These are phyloP conservation scores for Hydnomerulius pinastri DNA, from an alignment of 768 basidiomycete species.

Conservation along the genomic window DNA sequence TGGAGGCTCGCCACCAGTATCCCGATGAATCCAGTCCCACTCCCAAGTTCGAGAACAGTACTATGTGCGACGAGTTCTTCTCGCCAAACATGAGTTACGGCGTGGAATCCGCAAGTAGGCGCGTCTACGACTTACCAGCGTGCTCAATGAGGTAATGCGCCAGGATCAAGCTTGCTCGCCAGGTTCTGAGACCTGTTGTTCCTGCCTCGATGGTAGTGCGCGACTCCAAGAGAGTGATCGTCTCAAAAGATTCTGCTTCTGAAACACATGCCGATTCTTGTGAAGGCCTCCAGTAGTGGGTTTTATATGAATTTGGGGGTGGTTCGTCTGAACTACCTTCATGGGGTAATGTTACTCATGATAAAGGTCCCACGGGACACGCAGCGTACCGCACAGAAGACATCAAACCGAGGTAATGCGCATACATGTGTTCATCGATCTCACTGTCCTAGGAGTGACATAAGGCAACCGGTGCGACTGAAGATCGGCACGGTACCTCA, in stretches of 20 bases:
- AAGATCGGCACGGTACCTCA: conserved; percentile 45
- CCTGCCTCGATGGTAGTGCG: conserved; percentile 72
- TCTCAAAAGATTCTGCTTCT: conserved; percentile 32
- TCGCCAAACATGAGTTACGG: neutral
- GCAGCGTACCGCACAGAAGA: conserved; percentile 30
- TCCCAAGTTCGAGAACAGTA: conserved; percentile 72
- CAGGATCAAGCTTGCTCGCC: conserved; percentile 71
- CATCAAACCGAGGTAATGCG: conserved; percentile 54
- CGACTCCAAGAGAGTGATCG: conserved; percentile 69
- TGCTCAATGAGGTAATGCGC: conserved; percentile 60
- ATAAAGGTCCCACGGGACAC: neutral
- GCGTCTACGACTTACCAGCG: conserved; percentile 44
- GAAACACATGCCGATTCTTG: neutral
- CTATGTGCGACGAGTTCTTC: conserved; percentile 26
- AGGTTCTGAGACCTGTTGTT: conserved; percentile 79
- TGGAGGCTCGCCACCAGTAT: conserved; percentile 63
- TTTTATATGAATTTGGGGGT: conserved; percentile 53
- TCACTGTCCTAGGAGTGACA: conserved; percentile 49
- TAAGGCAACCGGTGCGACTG: neutral
- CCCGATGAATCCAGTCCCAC: conserved; percentile 76
- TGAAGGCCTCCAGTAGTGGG: conserved; percentile 58
- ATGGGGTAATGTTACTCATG: neutral
- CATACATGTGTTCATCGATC: conserved; percentile 66
- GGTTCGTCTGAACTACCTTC: conserved; percentile 27
- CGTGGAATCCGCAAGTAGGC: neutral